Base-by-base conservation (phyloP, 2,329 filamentous ascomycete species). In the Zasmidium cellare region DNA sequence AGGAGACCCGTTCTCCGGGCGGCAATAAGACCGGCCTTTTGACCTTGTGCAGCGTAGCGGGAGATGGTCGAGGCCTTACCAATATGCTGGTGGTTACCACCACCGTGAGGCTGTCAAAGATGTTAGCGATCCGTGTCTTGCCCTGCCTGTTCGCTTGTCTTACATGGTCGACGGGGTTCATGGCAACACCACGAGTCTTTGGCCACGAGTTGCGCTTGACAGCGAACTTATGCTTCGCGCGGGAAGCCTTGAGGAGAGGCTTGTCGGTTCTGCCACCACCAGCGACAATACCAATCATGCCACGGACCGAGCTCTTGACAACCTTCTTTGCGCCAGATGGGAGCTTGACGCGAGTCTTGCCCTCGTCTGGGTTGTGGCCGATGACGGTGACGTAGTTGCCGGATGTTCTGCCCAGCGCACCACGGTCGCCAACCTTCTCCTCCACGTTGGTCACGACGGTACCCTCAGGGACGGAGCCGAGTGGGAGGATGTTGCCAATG, bases 161-260 rank as follows among this genome's bases (percentile, higher is more conserved):
- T 82, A 83, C 81, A 87, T 99, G 94, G 84, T 99, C 94, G 76
- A 99, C 94, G 75, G 94, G 94, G 86, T 99, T 99, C 94, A 99
- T 99, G 82, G 94, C 94, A 89, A 99, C 94, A 97, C 94, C 94
- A 94, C 94, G 93, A 87, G 94, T 99, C 91, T 96, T 97, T 83
- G 94, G 94, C 94, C 94, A 99, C 78, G 88, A 93, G 91, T 99
- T 97, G 79, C 94, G 92, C 92, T 99, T 99, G 84, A 97, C 96
- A 73, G 92, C 92, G 84, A 96, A 99, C 90, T 99, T 99, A 80
- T 97, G 93, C 91, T 97, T 99, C 77, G 94, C 94, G 79, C 94
- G 91, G 76, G 93, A 97, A 76, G 94, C 94, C 93, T 99, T 99
- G 76, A 99, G 85, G 79, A 99, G 86, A 74, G 94, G 94, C 88